Percentiles rank a stretch among this genome's conserved stretches.
These are phyloP conservation scores for Spiromastix sp. DNA, from an alignment of 2,329 filamentous ascomycete species.

Conservation along the genomic window DNA sequence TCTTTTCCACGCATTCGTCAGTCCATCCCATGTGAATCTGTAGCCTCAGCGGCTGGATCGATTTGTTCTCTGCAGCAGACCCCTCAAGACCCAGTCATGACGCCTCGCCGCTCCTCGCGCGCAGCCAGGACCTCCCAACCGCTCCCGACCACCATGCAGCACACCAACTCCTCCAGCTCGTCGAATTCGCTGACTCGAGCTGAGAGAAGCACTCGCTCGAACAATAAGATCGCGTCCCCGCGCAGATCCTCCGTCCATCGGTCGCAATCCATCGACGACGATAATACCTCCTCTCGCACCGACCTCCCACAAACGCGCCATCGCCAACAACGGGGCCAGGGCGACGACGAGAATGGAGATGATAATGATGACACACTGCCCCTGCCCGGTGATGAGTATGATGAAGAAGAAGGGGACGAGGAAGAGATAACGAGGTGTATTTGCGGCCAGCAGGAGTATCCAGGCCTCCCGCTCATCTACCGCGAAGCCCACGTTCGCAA, in stretches of 20 bases:
- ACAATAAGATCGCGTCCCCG: slow-evolving; percentile 62
- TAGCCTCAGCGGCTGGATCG: no score
- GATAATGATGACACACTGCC: slow-evolving; percentile 40
- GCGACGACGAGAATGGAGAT: slow-evolving; percentile 52
- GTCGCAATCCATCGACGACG: slow-evolving; percentile 45
- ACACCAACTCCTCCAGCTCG: slow-evolving; percentile 68
- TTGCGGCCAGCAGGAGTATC: slow-evolving; percentile 90
- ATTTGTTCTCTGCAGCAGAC: no score
- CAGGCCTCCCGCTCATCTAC: slow-evolving; percentile 59
- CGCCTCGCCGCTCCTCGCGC: slow-evolving; percentile 83
- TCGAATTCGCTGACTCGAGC: slow-evolving; percentile 59
- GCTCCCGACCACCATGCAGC: slow-evolving; percentile 57
- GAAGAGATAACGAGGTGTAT: slow-evolving; percentile 94
- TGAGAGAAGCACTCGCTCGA: slow-evolving; percentile 63
- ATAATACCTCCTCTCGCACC: slow-evolving; percentile 38
- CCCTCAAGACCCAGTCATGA: no score
- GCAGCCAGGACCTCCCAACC: slow-evolving; percentile 64
- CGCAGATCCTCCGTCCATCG: slow-evolving; percentile 59
- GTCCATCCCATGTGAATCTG: slow-evolving; percentile 6
- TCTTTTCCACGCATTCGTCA: slow-evolving; percentile 9
- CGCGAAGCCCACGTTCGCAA: slow-evolving; percentile 49
- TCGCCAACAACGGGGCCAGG: slow-evolving; percentile 60
- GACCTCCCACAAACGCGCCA: slow-evolving; percentile 64
- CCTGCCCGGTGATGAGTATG: slow-evolving; percentile 26
- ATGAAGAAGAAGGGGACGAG: slow-evolving; percentile 60